Evolutionary conservation across 2,329 filamentous ascomycete species (phyloP), one percentile per base, ranked within the genome.

Genomic region (Ramichloridium luteum): DNA sequence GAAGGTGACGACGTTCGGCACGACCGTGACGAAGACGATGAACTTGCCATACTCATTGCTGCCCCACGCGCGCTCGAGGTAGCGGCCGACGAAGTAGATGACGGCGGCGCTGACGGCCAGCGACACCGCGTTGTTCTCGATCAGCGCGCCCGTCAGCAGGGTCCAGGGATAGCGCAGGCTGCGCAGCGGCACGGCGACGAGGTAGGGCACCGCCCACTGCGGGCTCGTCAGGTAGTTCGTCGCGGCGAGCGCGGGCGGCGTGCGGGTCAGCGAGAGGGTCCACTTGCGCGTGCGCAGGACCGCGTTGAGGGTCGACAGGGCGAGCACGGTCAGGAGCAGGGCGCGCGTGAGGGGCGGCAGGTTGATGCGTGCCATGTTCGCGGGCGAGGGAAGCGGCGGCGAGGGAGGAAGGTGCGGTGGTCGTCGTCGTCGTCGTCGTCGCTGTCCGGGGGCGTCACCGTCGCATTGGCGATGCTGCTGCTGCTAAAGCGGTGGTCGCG

Each of bases 21-120:
- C 67, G 49, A 93, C 57, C 10, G 81, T 68, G 29, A 79, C 71
- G 43, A 93, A 68, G 11, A 81, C 62, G 28, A 94, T 65, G 56
- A 94, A 94, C 59, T 93, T 94, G 50, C 76, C 83, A 55, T 94
- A 83, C 57, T 96, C 88, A 35, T 72, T 73, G 15, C 83, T 88
- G 17, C 85, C 86, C 90, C 88, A 98, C 18, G 90, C 88, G 50
- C 90, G 71, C 68, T 98, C 90, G 13, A 98, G 72, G 57, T 98
- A 98, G 48, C 85, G 76, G 6, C 90, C 90, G 34, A 88, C 88
- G 62, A 93, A 83, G 58, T 86, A 93, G 32, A 96, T 61, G 1
- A 86, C 86, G 26, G 77, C 64, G 16, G 70, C 77, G 28, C 83
- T 84, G 35, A 93, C 74, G 15, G 73, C 61, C 26, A 94, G 67